Evolutionary conservation across 495 filamentous ascomycete genomes (phyloP), one percentile per base, ranked within the genome.

Genomic region (Penicillium herquei): DNA sequence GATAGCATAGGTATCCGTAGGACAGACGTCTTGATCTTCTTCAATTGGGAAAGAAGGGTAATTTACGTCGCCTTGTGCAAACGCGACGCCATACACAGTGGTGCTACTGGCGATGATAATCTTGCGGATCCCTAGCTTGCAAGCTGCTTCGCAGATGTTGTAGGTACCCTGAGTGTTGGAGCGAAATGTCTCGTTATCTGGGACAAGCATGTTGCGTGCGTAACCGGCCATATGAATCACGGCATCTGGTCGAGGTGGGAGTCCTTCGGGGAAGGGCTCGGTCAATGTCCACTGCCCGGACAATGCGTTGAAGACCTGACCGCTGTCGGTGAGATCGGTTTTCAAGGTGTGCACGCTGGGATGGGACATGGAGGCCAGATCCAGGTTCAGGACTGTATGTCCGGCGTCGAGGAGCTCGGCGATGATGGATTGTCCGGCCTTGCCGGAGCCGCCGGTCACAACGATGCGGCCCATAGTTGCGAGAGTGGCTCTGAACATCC

Each of bases 221-320:
- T 81, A 79, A 3, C 79, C 81, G 13, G 80, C 82, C 31, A 85
- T 78, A 62, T 85, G 81, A 48, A 85, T 78, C 10, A 84, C 78
- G 0, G 76, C 81, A 64, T 84, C 82, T 3, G 82, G 79, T 7
- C 73, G 33, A 51, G 64, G 41, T 69, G 73, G 47, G 67, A 61
- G 39, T 48, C 55, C 43, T 64, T 73, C n/a, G 54, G 63, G 39
- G 64, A 70, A 66, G 78, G 82, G 55, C 30, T 76, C 70, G 16
- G 61, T 51, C 45, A 79, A 73, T 59, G 77, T 62, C 68, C 80
- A 84, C 61, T 84, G 78, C 7, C 75, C 73, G n/a, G 78, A 79
- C 13, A 56, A 39, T 3, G 81, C 82, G 51, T 78, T 81, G 72
- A 82, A 84, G 49, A 84, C 81, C 59, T 87, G 81, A 41, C 83